phyloP scores from a whole-genome alignment of 1,139 yeast genomes.

The Waltiozyma sp. region DNA sequence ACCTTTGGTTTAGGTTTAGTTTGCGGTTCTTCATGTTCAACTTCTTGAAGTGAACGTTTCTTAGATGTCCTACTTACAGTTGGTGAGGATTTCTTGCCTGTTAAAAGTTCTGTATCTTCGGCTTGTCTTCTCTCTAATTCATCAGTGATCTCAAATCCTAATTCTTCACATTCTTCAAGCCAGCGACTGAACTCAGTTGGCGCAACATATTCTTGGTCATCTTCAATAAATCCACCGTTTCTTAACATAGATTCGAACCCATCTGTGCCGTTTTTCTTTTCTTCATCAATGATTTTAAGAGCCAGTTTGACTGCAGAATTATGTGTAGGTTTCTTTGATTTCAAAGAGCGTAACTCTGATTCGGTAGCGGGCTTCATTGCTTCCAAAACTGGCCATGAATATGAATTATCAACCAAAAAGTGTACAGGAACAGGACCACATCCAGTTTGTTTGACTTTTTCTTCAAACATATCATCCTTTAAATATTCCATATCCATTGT shows the following conservation, averaged over 20 bases:
- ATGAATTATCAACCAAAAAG: slow-evolving; percentile 1
- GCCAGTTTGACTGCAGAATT: background rate
- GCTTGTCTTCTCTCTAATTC: background rate
- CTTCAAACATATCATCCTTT: background rate
- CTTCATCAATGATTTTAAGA: background rate
- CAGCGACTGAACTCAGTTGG: background rate
- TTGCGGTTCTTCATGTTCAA: background rate
- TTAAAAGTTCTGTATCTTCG: background rate
- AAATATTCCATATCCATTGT: slow-evolving; percentile 2
- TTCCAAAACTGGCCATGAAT: background rate
- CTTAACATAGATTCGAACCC: background rate
- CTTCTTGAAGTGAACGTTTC: background rate
- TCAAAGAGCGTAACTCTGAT: too few species aligned
- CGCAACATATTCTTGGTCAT: background rate
- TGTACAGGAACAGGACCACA: background rate
- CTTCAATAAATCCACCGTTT: background rate
- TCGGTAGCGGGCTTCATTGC: background rate
- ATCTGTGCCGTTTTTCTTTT: background rate
- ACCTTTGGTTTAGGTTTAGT: too few species aligned
- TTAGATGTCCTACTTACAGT: background rate
- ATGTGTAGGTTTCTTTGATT: background rate
- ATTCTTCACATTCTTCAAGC: background rate
- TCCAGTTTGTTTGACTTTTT: background rate
- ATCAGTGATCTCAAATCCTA: background rate
- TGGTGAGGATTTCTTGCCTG: background rate